phyloP scores from a whole-genome alignment of 2,329 filamentous ascomycete species.

The Aureobasidium sp. region DNA sequence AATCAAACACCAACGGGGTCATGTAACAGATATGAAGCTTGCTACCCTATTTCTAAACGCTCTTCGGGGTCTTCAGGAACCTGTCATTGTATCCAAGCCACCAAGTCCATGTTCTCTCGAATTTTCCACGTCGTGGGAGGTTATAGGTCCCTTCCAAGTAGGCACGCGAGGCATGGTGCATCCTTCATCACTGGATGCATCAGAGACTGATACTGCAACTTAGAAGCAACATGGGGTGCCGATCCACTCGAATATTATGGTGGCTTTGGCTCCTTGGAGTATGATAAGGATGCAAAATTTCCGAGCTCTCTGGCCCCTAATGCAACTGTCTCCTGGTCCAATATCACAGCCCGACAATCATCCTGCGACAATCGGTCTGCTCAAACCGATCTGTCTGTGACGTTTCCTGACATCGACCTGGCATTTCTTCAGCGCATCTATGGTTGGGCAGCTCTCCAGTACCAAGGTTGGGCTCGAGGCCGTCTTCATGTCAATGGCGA shows the following conservation, averaged over 20 bases:
- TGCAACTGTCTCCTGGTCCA: slow-evolving; percentile 44
- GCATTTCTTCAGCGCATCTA: slow-evolving; percentile 44
- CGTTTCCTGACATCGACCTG: slow-evolving; percentile 48
- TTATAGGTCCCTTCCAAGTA: slow-evolving; percentile 50
- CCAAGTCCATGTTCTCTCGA: slow-evolving; percentile 16
- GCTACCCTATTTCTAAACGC: background rate
- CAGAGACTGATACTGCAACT: slow-evolving; percentile 9
- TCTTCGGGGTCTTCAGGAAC: background rate
- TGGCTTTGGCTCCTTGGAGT: slow-evolving; percentile 42
- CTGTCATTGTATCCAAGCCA: background rate
- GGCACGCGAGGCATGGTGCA: slow-evolving; percentile 47
- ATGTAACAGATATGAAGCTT: slow-evolving; percentile 1
- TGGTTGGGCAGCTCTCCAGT: slow-evolving; percentile 52
- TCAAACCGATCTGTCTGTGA: slow-evolving; percentile 35
- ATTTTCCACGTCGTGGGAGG: slow-evolving; percentile 38
- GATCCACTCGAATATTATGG: slow-evolving; percentile 48
- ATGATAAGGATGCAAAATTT: slow-evolving; percentile 36
- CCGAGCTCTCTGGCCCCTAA: slow-evolving; percentile 44
- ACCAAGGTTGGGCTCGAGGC: slow-evolving; percentile 50
- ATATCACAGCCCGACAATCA: slow-evolving; percentile 27
- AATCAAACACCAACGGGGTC: background rate
- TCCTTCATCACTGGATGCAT: background rate
- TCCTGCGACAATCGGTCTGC: slow-evolving; percentile 22
- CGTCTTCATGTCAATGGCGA: slow-evolving; percentile 31
- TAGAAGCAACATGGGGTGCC: slow-evolving; percentile 51